Base-by-base conservation (phyloP, 371 early-diverging fungal genomes). In the Syncephalastrum racemosum region DNA sequence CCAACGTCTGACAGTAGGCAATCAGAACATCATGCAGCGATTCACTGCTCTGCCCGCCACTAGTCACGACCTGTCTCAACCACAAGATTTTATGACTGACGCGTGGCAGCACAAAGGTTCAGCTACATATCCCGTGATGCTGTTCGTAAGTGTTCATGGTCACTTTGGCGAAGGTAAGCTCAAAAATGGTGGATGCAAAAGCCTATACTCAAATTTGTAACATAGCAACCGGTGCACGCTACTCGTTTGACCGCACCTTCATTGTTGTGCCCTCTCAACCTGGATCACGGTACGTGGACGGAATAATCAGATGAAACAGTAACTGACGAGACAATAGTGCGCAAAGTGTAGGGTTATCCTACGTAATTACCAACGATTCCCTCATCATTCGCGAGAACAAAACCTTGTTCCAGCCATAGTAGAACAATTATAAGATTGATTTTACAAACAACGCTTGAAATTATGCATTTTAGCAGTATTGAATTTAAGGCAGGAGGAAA, bases 201-300 rank as follows among this genome's bases (percentile, higher is more conserved):
- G 14, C 25, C 20, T 22, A 16, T 23, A 4, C 39, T 10, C n/a
- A 15, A 45, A 19, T 20, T 14, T 10, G 12, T 10, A 31, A 12
- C 18, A 39, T 54, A 55, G 64, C 60, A 10, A 61, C 59, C 2
- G 62, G 59, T 4, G 51, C 61, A 10, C 61, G 58, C 7, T 65
- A 74, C 42, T 71, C 75, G 3, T 84, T 84, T 62, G 77, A 80
- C 50, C 79, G 87, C 25, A 67, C 75, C 0, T 81, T 86, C 51
- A 51, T 81, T 19, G 68, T 86, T 8, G 73, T 79, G 16, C 84
- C 87, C 22, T 63, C 87, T 7, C 53, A 63, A 7, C 71, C 73
- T 16, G 83, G 82, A 15, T 80, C 84, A 45, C 71, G 78, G 67
- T 68, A 71, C 2, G 36, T 31, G 5, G 10, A 7, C 2, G 36